A percentile compares a stretch with the other conserved stretches of the same genome.
Conservation (phyloP, 2,329 filamentous ascomycete genomes). For the Lasiodiplodia hormozganensis region DNA sequence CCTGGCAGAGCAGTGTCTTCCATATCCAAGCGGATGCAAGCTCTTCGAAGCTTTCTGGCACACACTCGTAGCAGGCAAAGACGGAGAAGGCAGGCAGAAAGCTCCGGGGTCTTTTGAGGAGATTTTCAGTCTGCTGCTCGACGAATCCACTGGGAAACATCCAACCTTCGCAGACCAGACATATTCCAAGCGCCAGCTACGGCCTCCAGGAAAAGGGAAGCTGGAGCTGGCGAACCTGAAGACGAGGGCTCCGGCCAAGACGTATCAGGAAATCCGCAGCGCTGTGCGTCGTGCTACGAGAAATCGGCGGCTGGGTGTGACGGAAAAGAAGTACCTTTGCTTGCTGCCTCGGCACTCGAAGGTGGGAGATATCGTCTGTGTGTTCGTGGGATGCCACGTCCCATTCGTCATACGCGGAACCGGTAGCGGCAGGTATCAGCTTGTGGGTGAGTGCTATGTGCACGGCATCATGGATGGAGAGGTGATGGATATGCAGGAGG, state of each 20-base stretch:
- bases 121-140: conserved; percentile 38
- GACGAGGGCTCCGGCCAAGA: conserved; percentile 33
- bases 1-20: conserved; percentile 12
- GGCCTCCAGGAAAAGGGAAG: conserved; percentile 29
- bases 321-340: conserved; percentile 34
- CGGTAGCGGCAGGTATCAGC: background rate
- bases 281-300: conserved; percentile 33
- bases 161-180: conserved; percentile 35
- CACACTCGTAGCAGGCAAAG: conserved; percentile 36
- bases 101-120: conserved; percentile 35
- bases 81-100: conserved; percentile 30
- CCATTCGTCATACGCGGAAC: conserved; percentile 32
- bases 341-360: conserved; percentile 34
- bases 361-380: conserved; percentile 32
- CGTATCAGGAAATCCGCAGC: conserved; percentile 32
- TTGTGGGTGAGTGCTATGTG: conserved; percentile 10
- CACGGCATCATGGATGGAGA: conserved; percentile 3
- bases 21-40: conserved; percentile 28
- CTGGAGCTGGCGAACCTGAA: conserved; percentile 35
- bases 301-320: conserved; percentile 35
- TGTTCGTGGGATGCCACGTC: conserved; percentile 35
- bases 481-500: background rate
- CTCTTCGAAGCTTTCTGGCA: conserved; percentile 37
- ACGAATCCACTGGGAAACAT: conserved; percentile 31
- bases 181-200: conserved; percentile 34